Base-by-base conservation (phyloP, 2,329 filamentous ascomycete genomes). In the Diplodia mutila region DNA sequence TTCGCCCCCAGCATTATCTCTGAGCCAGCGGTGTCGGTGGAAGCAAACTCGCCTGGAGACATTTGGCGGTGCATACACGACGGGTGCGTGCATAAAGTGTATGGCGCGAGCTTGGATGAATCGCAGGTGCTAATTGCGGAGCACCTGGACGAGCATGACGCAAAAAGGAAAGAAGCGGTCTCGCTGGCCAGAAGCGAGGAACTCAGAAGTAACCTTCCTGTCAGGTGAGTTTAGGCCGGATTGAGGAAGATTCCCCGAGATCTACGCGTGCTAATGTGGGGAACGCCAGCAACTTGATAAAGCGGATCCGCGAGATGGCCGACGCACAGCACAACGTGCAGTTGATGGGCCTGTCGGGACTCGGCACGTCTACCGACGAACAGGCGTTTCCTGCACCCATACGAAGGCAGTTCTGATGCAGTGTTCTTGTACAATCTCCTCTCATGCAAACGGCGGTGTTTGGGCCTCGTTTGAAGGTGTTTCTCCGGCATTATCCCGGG, bases 21-120 rank as follows among this genome's bases (percentile, higher is more conserved):
- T 8, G 72, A 72, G 48, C 39, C 71, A 9, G 68, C 69, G 21
- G 29, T 54, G 12, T 75, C 75, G 0, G 76, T 75, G 67, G 70
- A 73, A 48, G 64, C 80, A 2, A 79, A 83, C 39, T 88, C 86
- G 0, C 85, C 87, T 0, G 83, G 87, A 68, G 85, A 89, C 65
- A 87, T 87, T 0, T 93, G 90, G 90, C 81, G 80, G 1, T 93
- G 90, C 72, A 84, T 85, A 4, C 83, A 90, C 69, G 85, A 87
- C 12, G 88, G 85, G 27, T 93, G 90, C 73, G 80, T 80, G 46
- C 88, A 88, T 71, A 83, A 89, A 49, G 87, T 92, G 12, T 88
- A 89, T 69, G 84, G 84, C 2, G 87, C 87, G n/a, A 85, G 87
- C 53, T 82, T 85, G 51, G 78, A 84, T 3, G 81, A 84, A 0